Evolutionary conservation across 108 stramenopile genomes (phyloP), one percentile per base, ranked within the genome.

Genomic region (Discostella stelligeroides): DNA sequence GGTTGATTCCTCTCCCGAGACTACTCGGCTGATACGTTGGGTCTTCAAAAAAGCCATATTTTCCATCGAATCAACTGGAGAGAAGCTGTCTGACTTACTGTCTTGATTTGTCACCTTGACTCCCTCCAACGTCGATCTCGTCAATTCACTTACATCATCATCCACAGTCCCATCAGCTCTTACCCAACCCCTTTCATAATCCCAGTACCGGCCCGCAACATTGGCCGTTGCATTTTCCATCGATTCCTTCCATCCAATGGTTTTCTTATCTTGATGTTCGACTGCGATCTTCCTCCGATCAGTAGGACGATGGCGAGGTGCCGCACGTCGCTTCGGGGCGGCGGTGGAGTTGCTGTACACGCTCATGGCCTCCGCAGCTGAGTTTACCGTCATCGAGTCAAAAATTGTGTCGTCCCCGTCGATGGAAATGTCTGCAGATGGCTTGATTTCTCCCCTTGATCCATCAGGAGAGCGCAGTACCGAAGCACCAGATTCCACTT

Each of bases 161-260:
- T 72, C 61, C 4, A 50, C 37, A 24, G 28, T 66, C 9, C 56
- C 61, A 23, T 75, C 68, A 12, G 75, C 73, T 28, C 70, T 75
- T 7, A 68, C 62, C 88, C 86, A 92, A 40, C 90, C 90, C 18
- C 60, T 60, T 23, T 83, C 75, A n/a, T 85, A 87, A 82, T 91
- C 75, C 90, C 90, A 91, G 10, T 63, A 38, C 17, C 81, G 75
- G 24, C 63, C 79, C 24, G 66, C 70, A 48, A 88, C 48, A 18
- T 55, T 57, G 1, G 83, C 75, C 7, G 84, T 79, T 6, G 88
- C 90, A 23, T 73, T 86, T 75, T 84, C 83, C 90, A 91, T 91
- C 12, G 84, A 86, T 50, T 85, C 86, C 29, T 82, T 73, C 90
- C 90, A 91, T 10, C 87, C 86, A 63, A 70, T 71, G 13, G 49